Evolutionary conservation across 2,329 filamentous ascomycete species (phyloP).

Genomic region (Botryosphaeria dothidea): DNA sequence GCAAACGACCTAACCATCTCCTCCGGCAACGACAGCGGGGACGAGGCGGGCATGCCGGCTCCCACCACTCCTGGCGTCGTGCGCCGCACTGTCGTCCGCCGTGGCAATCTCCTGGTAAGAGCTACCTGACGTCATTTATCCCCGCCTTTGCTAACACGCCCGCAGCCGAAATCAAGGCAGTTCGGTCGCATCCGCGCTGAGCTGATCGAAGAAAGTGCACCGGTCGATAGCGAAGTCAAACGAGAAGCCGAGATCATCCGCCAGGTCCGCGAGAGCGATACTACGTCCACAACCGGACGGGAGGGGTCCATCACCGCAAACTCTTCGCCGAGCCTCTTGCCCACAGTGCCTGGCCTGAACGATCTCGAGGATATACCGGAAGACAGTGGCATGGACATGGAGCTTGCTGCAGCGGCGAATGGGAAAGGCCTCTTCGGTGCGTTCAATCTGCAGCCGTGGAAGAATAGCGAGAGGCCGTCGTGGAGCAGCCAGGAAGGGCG

Average conservation of each 20-base stretch:
- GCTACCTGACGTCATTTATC: neutral
- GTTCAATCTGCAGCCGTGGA: constrained; percentile 74
- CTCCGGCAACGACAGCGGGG: constrained; percentile 76
- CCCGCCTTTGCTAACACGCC: neutral
- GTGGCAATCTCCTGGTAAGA: constrained; percentile 83
- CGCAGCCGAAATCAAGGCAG: constrained; percentile 88
- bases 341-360: constrained; percentile 59
- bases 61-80: constrained; percentile 71
- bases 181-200: constrained; percentile 92
- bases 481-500: constrained; percentile 80
- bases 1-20: constrained; percentile 85
- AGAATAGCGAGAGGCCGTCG: constrained; percentile 69
- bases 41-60: constrained; percentile 56
- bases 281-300: neutral
- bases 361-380: constrained; percentile 69
- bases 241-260: constrained; percentile 94
- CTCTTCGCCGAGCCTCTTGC: constrained; percentile 67
- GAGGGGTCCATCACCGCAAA: constrained; percentile 55
- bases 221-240: constrained; percentile 83
- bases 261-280: constrained; percentile 79
- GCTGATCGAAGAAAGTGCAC: constrained; percentile 82
- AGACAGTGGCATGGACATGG: constrained; percentile 60
- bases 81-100: constrained; percentile 76
- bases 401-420: constrained; percentile 32
- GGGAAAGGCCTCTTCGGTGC: constrained; percentile 57